Evolutionary conservation across 768 basidiomycete genomes (phyloP), one percentile per base, ranked within the genome.

Genomic region (Dacryopinax primogenitus): DNA sequence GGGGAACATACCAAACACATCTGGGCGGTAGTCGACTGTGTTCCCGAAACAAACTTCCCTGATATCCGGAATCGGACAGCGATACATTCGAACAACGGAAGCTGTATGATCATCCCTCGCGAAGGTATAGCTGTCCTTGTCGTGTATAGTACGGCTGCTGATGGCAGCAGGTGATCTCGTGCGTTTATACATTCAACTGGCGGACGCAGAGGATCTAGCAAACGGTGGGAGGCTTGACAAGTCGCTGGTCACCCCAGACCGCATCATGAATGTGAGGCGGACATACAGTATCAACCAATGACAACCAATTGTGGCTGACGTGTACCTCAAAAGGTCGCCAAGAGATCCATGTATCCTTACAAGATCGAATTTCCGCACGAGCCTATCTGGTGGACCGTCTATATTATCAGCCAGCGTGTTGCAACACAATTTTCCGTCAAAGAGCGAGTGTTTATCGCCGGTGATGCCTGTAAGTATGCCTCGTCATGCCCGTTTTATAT

Each of bases 11-110:
- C 72, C 15, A 85, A 90, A 63, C 86, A 82, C 66, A 79, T 91
- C 26, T 92, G 90, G 90, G 90, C 90, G 1, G 90, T 92, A 1
- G 74, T 90, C 21, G 90, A 90, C 73, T 77, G 83, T 62, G 70
- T 82, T 26, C 85, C 85, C 0, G 80, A 84, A 21, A 88, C 87
- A 0, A 77, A 89, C 71, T 88, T 90, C 67, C 89, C 89, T 0
- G 87, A 90, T 71, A 84, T 87, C 66, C 83, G 88, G 15, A 84
- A 84, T 64, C 79, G 77, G 67, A 77, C 77, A 62, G 83, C 76
- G 0, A 81, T 90, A 18, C 87, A 90, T 72, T 88, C 87, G 0
- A 78, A 79, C 36, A 79, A 82, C 62, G 85, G 86, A 1, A 83
- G 85, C 0, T 83, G 85, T 66, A 85, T 90, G 83, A 71, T 87